Percentiles rank a stretch among this genome's conserved stretches.
phyloP scores from a whole-genome alignment of 495 filamentous ascomycete genomes.

The Jackrogersella minutella region DNA sequence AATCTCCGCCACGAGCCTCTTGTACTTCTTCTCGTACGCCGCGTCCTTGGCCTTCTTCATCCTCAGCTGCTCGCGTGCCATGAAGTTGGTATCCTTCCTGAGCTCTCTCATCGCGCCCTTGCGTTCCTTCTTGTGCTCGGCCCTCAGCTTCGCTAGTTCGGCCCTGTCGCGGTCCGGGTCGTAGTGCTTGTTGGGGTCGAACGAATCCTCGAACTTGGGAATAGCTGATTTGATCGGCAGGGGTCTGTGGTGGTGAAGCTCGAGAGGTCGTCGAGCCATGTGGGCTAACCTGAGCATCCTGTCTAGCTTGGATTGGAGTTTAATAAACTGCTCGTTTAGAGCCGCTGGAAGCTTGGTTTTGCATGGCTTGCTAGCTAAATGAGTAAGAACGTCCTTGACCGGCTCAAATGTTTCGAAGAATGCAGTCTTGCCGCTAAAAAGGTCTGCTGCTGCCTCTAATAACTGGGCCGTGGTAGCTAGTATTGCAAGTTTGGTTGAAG shows the following conservation, averaged over 20 bases:
- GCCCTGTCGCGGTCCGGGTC: slow-evolving; percentile 88
- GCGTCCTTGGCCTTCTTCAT: slow-evolving; percentile 91
- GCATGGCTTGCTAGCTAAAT: slow-evolving; percentile 61
- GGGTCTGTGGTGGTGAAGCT: slow-evolving; percentile 88
- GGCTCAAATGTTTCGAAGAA: slow-evolving; percentile 78
- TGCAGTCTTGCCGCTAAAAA: slow-evolving; percentile 72
- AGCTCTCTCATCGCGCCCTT: slow-evolving; percentile 96
- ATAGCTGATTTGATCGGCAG: slow-evolving; percentile 87
- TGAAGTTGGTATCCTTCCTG: slow-evolving; percentile 90
- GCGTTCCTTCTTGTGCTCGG: slow-evolving; percentile 90
- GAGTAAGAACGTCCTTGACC: slow-evolving; percentile 60
- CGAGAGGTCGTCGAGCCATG: slow-evolving; percentile 74
- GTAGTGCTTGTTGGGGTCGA: slow-evolving; percentile 94
- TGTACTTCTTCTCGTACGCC: slow-evolving; percentile 94
- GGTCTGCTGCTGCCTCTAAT: slow-evolving; percentile 64
- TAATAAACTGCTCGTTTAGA: slow-evolving; percentile 48
- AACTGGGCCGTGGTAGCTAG: slow-evolving; percentile 64
- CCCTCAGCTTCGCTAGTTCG: slow-evolving; percentile 79
- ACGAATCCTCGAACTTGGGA: slow-evolving; percentile 96
- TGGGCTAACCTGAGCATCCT: slow-evolving; percentile 63
- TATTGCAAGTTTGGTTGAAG: slow-evolving; percentile 64
- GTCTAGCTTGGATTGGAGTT: slow-evolving; percentile 55
- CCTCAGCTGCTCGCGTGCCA: slow-evolving; percentile 84
- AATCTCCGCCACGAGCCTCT: slow-evolving; percentile 89
- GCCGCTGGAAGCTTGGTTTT: slow-evolving; percentile 55